Conservation (phyloP, 2,329 filamentous ascomycete species). For the Pseudopithomyces chartarum region DNA sequence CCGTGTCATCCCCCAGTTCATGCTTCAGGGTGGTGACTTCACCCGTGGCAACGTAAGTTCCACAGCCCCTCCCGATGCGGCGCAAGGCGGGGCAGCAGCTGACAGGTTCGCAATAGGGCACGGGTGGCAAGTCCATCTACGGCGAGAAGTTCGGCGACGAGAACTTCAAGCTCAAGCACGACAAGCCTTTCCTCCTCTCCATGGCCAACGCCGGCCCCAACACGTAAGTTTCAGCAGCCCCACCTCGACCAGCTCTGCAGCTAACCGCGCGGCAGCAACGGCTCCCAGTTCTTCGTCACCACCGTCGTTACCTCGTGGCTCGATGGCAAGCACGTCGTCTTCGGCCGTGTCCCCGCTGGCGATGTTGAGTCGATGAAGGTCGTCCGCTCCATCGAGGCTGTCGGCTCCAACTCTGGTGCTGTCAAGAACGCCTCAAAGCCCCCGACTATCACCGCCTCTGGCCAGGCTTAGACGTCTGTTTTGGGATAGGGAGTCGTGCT, state of each 20-base stretch:
- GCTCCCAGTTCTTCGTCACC: slow-evolving; percentile 76
- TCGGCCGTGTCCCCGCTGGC: slow-evolving; percentile 70
- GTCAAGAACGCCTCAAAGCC: slow-evolving; percentile 56
- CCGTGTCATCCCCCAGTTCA: slow-evolving; percentile 90
- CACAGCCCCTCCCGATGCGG: slow-evolving; percentile 1
- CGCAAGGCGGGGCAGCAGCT: slow-evolving; percentile 16
- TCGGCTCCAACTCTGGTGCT: slow-evolving; percentile 59
- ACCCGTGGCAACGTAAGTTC: slow-evolving; percentile 82
- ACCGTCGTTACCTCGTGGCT: slow-evolving; percentile 71
- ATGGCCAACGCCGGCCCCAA: slow-evolving; percentile 97
- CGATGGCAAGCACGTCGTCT: slow-evolving; percentile 82
- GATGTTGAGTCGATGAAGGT: slow-evolving; percentile 59
- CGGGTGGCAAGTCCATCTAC: slow-evolving; percentile 92
- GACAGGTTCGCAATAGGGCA: slow-evolving; percentile 63
- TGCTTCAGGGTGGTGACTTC: slow-evolving; percentile 97
- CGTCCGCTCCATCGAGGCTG: slow-evolving; percentile 64
- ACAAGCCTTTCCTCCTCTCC: slow-evolving; percentile 77
- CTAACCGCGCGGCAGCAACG: slow-evolving; percentile 58
- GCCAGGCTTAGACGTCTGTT: slow-evolving; percentile 48
- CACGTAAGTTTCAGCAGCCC: slow-evolving; percentile 62
- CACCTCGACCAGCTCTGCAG: slow-evolving; percentile 7
- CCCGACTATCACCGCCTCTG: slow-evolving; percentile 60
- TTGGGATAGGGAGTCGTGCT: slow-evolving; percentile 16
- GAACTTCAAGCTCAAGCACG: slow-evolving; percentile 83
- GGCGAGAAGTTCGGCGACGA: slow-evolving; percentile 93